These are phyloP conservation scores for Pseudozyma hubeiensis DNA, from an alignment of 1,284 basidiomycete genomes.

Conservation along the genomic window DNA sequence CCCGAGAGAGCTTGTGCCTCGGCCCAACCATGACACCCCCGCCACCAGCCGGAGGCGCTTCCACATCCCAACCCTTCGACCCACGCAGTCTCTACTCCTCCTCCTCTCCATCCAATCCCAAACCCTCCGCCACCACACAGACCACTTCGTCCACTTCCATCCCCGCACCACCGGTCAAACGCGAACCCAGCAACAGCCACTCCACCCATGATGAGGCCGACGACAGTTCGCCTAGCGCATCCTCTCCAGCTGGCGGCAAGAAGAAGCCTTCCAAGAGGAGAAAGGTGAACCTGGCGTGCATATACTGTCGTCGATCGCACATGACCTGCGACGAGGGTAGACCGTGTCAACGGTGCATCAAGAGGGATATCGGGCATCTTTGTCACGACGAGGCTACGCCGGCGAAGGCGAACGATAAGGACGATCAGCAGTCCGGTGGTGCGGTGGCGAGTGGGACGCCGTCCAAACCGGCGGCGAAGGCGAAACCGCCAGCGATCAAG, in stretches of 20 bases:
- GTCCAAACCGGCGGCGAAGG: constrained; percentile 13
- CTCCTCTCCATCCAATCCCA: constrained; percentile 12
- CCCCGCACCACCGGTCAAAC: constrained; percentile 7
- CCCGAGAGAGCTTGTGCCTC: not conserved
- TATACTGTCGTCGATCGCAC: constrained; percentile 92
- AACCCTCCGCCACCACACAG: constrained; percentile 1
- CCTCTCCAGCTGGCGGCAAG: constrained; percentile 4
- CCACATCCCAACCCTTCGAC: constrained; percentile 27
- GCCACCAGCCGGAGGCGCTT: constrained; percentile 16
- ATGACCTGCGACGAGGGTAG: constrained; percentile 71
- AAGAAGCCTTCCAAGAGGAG: constrained; percentile 56
- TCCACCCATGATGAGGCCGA: constrained; percentile 15
- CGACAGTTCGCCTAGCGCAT: constrained; percentile 9
- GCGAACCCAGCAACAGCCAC: constrained; percentile 10
- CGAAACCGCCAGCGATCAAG: not conserved
- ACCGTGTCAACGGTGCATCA: constrained; percentile 70
- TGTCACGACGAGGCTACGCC: constrained; percentile 59
- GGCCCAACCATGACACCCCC: constrained; percentile 23
- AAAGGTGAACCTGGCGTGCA: constrained; percentile 75
- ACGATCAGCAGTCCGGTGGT: not conserved
- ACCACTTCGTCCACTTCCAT: constrained; percentile 13
- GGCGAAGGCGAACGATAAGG: constrained; percentile 21
- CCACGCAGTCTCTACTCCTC: constrained; percentile 47
- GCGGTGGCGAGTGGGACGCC: constrained; percentile 10
- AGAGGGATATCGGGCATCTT: constrained; percentile 70